Conservation (phyloP, 179 eudicot species). For the Silene noctiflora region DNA sequence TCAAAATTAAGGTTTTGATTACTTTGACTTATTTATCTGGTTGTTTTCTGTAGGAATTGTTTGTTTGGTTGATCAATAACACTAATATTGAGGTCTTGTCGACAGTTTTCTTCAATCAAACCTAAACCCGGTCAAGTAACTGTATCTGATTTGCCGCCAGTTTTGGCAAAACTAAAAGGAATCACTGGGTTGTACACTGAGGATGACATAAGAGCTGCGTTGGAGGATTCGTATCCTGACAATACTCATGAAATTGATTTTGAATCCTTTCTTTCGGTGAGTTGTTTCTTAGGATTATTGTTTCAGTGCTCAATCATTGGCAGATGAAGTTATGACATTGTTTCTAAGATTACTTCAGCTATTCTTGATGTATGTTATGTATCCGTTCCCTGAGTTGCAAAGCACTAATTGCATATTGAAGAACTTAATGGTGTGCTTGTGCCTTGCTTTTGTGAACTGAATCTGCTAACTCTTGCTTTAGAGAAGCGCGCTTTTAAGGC, state of each 20-base stretch:
- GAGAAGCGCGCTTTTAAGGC: no score
- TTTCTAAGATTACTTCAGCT: not conserved
- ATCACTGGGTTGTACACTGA: conserved; percentile 48
- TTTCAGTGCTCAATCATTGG: not conserved
- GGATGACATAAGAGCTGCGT: conserved; percentile 52
- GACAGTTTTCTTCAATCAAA: conserved; percentile 51
- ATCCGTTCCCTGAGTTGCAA: not conserved
- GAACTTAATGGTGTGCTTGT: no score
- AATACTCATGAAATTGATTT: conserved; percentile 61
- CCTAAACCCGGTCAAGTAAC: conserved; percentile 45
- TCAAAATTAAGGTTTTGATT: conserved; percentile 50
- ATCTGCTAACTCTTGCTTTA: not conserved
- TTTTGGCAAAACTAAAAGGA: conserved; percentile 52
- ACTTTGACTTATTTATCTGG: conserved; percentile 6
- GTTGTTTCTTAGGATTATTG: conserved; percentile 25
- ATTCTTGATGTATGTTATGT: not conserved
- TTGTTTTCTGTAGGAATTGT: not conserved
- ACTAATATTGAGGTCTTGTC: conserved; percentile 2
- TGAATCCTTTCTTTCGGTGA: conserved; percentile 79
- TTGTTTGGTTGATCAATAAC: conserved; percentile 13
- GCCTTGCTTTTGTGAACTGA: not conserved
- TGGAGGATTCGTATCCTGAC: conserved; percentile 62
- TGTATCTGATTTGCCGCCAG: conserved; percentile 63
- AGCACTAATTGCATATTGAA: no score
- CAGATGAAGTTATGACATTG: not conserved